Evolutionary conservation across 495 filamentous ascomycete genomes (phyloP).

Genomic region (Aspergillus nanangensis): DNA sequence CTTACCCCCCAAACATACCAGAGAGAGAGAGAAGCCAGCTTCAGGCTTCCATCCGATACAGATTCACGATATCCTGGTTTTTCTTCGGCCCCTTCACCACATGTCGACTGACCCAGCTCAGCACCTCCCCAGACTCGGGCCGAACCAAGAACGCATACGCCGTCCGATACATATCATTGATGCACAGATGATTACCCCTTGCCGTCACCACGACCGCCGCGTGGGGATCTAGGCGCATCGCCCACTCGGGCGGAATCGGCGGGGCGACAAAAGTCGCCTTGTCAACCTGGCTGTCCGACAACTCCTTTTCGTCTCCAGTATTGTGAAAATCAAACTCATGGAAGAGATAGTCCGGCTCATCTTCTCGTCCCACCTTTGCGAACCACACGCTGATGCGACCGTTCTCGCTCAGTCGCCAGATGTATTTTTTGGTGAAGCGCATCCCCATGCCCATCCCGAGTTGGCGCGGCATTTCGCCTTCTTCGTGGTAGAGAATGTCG

Average conservation of each 20-base stretch:
- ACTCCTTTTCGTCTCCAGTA: neutral
- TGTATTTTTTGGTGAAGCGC: conserved; percentile 44
- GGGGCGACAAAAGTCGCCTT: conserved; percentile 23
- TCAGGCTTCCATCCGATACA: conserved; percentile 15
- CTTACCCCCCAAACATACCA: neutral
- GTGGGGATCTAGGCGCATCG: neutral
- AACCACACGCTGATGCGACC: conserved; percentile 42
- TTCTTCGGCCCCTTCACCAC: conserved; percentile 45
- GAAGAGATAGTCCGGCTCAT: conserved; percentile 42
- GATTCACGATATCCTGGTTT: conserved; percentile 44
- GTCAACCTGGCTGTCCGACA: too few species aligned
- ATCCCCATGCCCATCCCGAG: conserved; percentile 22
- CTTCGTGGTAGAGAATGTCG: conserved; percentile 42
- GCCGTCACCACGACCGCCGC: conserved; percentile 29
- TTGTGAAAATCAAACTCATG: conserved; percentile 36
- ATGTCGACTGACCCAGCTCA: conserved; percentile 45
- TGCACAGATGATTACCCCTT: conserved; percentile 40
- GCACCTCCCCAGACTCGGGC: conserved; percentile 29
- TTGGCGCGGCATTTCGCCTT: conserved; percentile 34
- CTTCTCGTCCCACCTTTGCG: conserved; percentile 33
- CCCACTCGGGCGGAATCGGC: conserved; percentile 18
- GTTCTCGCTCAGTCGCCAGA: conserved; percentile 33
- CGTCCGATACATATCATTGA: conserved; percentile 48
- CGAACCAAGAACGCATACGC: conserved; percentile 42
- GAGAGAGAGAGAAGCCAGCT: too few species aligned